These are phyloP conservation scores for Pilaira anomala DNA, from an alignment of 192 early-diverging fungal genomes.

Conservation along the genomic window DNA sequence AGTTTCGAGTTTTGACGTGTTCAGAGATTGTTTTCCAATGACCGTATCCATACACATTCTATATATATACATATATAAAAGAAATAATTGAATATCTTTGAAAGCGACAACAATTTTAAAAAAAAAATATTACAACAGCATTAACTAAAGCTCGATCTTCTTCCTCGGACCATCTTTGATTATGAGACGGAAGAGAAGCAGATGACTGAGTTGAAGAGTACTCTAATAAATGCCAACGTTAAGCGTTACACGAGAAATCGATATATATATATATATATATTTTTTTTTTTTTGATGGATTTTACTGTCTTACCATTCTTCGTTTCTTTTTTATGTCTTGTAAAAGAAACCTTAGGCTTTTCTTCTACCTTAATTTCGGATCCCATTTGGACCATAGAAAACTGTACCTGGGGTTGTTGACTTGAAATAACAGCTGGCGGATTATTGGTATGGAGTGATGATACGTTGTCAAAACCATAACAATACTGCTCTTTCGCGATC, in stretches of 20 bases:
- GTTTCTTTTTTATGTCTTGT: conserved; percentile 8
- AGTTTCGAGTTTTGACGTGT: conserved; percentile 47
- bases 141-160: conserved; percentile 51
- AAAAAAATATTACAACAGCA: conserved; percentile 52
- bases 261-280: no score
- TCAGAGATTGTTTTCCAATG: conserved; percentile 54
- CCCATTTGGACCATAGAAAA: background rate
- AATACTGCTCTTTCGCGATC: conserved; percentile 58
- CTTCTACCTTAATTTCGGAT: no score
- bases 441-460: background rate
- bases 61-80: no score
- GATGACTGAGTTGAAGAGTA: background rate
- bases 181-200: no score
- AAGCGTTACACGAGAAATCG: background rate
- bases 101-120: no score
- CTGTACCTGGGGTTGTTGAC: background rate
- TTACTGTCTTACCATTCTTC: background rate
- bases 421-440: background rate
- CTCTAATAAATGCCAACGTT: conserved; percentile 2
- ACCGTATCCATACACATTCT: conserved; percentile 50
- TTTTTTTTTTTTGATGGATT: no score
- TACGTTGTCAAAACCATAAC: conserved; percentile 39
- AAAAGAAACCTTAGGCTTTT: no score
- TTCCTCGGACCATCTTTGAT: conserved; percentile 51
- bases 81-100: background rate